Base-by-base conservation (phyloP, 1,139 yeast species). In the Sugiyamaella japonica region DNA sequence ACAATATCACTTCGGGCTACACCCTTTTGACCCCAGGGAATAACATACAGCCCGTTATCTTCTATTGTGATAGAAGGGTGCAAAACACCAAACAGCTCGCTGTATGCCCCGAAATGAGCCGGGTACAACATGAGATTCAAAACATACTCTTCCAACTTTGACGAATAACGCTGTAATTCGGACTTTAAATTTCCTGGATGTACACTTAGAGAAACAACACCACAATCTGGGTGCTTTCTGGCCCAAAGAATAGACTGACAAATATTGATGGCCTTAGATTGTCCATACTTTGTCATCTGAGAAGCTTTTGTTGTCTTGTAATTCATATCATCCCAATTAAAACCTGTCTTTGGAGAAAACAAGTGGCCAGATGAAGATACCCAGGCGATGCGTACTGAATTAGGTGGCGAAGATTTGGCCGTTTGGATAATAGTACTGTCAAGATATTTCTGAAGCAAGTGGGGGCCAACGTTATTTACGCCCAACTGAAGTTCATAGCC, bases 401-500 rank as follows among this genome's bases (percentile, higher is more conserved):
- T 57, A 0, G 53, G 34, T 3, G 63, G 59, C 1, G 63, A 53
- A 3, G 59, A 48, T 39, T 58, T 47, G 28, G 77, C 70, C 1
- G 77, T 68, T 41, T 67, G 66, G 31, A 74, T 61, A 37, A 82
- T 63, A 7, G 76, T 54, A 9, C 80, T 79, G 50, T 76, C 78
- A 12, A 82, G 66, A 45, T 73, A 70, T 54, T 75, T 73, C 61
- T 80, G 79, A 28, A 82, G 65, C 50, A 81, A 64, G 57, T 75
- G 80, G 28, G 81, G 80, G 1, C 81, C 86, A 51, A 81, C 58
- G 12, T 70, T 77, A 61, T 82, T 82, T 36, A 78, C 74, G 7
- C 83, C 84, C 52, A 79, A 69, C 62, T 78, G 81, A 41, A 71
- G 63, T 56, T 82, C 84, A 56, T 70, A 73, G 10, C 80, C 82